A percentile compares a stretch with the other conserved stretches of the same genome.
Evolutionary conservation across 2,329 filamentous ascomycete genomes (phyloP).

Genomic region (Arachnomyces sp.): DNA sequence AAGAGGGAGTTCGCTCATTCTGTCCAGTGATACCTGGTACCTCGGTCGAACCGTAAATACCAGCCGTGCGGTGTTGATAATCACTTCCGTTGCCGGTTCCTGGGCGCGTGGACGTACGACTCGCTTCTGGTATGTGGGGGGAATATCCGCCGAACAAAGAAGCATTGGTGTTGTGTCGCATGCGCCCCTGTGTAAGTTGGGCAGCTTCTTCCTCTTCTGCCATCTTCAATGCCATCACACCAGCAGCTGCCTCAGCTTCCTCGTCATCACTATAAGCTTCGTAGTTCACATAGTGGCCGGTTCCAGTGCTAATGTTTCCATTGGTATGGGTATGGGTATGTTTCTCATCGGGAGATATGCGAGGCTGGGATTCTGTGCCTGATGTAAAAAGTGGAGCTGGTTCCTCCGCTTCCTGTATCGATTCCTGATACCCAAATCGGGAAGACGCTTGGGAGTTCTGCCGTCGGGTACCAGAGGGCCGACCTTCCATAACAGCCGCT

Average conservation of each 20-base stretch:
- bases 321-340: conserved; percentile 42
- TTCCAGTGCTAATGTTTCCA: conserved; percentile 40
- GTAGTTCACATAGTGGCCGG: conserved; percentile 39
- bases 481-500: conserved; percentile 40
- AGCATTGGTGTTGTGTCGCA: conserved; percentile 50
- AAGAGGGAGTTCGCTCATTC: conserved; percentile 6
- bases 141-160: conserved; percentile 41
- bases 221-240: conserved; percentile 73
- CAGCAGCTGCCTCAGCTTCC: conserved; percentile 79
- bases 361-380: conserved; percentile 22
- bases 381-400: conserved; percentile 7
- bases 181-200: conserved; percentile 45
- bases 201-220: conserved; percentile 69
- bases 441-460: conserved; percentile 22
- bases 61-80: conserved; percentile 64
- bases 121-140: conserved; percentile 30
- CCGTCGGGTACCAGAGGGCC: conserved; percentile 17
- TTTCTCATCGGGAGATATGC: conserved; percentile 35
- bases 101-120: neutral
- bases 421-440: conserved; percentile 12
- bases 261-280: conserved; percentile 62
- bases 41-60: conserved; percentile 54
- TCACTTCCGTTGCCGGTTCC: conserved; percentile 62
- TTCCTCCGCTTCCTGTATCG: conserved; percentile 12
- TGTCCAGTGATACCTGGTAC: conserved; percentile 1